Percentiles rank a stretch among this genome's conserved stretches.
These are phyloP conservation scores for Alternaria burnsii DNA, from an alignment of 2,329 filamentous ascomycete species.

Conservation along the genomic window DNA sequence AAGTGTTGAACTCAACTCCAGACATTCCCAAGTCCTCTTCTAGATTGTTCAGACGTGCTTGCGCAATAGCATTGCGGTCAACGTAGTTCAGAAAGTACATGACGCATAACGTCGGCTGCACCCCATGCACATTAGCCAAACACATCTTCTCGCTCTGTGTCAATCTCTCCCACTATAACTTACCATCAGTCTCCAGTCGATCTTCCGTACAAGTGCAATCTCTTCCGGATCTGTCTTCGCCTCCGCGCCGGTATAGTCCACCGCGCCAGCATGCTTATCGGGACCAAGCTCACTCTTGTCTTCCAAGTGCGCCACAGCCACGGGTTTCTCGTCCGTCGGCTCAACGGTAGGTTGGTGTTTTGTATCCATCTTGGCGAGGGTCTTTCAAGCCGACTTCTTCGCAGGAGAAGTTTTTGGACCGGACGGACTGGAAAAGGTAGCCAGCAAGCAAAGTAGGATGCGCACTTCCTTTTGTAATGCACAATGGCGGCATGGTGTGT, in stretches of 20 bases:
- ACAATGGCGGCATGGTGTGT: slow-evolving; percentile 5
- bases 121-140: not conserved
- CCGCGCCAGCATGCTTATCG: slow-evolving; percentile 25
- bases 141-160: not conserved
- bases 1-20: slow-evolving; percentile 49
- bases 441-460: not conserved
- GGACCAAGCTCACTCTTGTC: slow-evolving; percentile 29
- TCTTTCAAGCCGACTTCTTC: not conserved
- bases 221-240: slow-evolving; percentile 45
- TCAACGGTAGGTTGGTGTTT: slow-evolving; percentile 18
- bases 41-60: slow-evolving; percentile 69
- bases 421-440: too few species aligned
- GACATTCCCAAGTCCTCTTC: slow-evolving; percentile 59
- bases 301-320: slow-evolving; percentile 20
- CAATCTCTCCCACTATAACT: not conserved
- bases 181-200: slow-evolving; percentile 46
- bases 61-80: slow-evolving; percentile 71
- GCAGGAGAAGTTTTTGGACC: too few species aligned
- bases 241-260: slow-evolving; percentile 43
- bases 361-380: slow-evolving; percentile 5
- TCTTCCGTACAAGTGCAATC: slow-evolving; percentile 44
- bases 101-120: slow-evolving; percentile 50
- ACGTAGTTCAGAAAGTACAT: slow-evolving; percentile 56
- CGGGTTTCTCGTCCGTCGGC: slow-evolving; percentile 25
- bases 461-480: slow-evolving; percentile 9